Evolutionary conservation across 176 grass and related monocot species (phyloP), one percentile per base, ranked within the genome.

Genomic region (Oryza brachyantha): DNA sequence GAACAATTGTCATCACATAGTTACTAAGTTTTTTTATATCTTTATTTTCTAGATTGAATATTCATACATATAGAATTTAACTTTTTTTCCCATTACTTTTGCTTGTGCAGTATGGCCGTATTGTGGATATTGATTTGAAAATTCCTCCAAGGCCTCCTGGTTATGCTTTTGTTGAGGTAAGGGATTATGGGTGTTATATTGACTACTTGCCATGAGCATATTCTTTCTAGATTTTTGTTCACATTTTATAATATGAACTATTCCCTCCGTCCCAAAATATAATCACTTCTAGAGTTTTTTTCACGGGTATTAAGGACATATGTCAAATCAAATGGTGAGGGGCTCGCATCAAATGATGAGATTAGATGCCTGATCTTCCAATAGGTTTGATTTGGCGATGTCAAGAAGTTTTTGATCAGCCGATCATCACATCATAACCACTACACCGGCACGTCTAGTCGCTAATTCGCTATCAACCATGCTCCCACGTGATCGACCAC

Each of bases 161-260:
- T 78, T 97, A 80, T 94, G 94, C 91, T 82, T 97, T 94, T 86
- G 87, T 97, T 29, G 94, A 97, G 91, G 94, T 97, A 83, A 77
- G 28, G 11, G 5, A 8, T n/a, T 52, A 52, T 2, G 48, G 1
- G 27, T 68, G 63, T 27, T 19, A 10, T 24, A 3, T 0, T 36
- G 19, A 81, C 54, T 63, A 21, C 13, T 74, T 61, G 0, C 28
- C 61, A 10, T 50, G 12, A 61, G 68, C 0, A 50, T 50, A 13
- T 29, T 41, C 40, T 76, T 31, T 16, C 38, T 67, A 36, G 16
- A 19, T 72, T 42, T 63, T 4, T 32, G 17, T n/a, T 68, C 3
- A 40, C 29, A 1, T 66, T 61, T 67, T 78, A 4, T 36, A 34
- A 10, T 57, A 27, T 7, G 28, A n/a, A 29, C 19, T 37, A 36